A percentile compares a stretch with the other conserved stretches of the same genome.
Conservation (phyloP, 768 basidiomycete species). For the Psilocybe cyanescens region DNA sequence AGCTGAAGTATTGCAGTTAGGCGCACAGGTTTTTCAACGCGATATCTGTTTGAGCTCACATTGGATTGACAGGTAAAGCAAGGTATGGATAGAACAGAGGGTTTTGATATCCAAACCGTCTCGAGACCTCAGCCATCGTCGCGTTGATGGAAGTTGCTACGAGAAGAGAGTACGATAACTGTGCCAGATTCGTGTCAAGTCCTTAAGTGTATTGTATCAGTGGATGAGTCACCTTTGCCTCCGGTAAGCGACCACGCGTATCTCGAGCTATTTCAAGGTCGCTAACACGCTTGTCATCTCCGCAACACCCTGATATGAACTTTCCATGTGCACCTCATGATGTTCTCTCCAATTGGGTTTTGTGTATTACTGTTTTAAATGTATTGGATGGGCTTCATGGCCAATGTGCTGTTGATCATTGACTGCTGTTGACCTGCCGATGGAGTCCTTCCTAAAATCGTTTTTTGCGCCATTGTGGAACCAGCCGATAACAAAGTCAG, state of each 20-base stretch:
- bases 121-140: background rate
- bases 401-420: no score
- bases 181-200: background rate
- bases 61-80: background rate
- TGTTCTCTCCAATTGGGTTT: background rate
- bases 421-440: no score
- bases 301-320: background rate
- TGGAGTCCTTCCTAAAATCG: no score
- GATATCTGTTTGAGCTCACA: background rate
- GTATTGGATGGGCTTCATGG: no score
- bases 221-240: constrained; percentile 4
- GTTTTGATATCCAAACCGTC: background rate
- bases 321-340: background rate
- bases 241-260: background rate
- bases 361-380: background rate
- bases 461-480: no score
- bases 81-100: background rate
- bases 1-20: constrained; percentile 2
- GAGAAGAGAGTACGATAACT: background rate
- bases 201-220: background rate
- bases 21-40: background rate
- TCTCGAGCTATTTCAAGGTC: background rate
- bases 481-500: background rate
- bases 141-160: background rate
- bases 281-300: background rate